A percentile compares a stretch with the other conserved stretches of the same genome.
phyloP scores from a whole-genome alignment of 257 asterid genomes.

The Fraxinus americana region DNA sequence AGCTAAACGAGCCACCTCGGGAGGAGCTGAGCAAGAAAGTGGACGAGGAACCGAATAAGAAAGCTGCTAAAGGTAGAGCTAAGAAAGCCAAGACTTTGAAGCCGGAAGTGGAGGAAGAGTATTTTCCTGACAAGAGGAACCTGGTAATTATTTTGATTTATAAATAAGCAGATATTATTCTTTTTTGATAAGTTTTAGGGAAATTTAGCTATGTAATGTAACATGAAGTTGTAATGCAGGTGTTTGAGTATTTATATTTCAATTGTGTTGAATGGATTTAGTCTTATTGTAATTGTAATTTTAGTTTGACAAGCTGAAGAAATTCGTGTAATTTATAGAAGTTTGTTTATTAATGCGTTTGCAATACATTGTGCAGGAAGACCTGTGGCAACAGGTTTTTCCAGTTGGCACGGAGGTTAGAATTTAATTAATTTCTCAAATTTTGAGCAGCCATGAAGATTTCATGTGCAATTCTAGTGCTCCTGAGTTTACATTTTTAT shows the following conservation, averaged over 20 bases:
- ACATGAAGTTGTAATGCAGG: neutral
- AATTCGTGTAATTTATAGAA: neutral
- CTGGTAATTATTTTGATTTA: constrained; percentile 42
- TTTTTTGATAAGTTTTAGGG: neutral
- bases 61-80: constrained; percentile 39
- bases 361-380: constrained; percentile 54
- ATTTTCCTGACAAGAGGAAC: constrained; percentile 70
- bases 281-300: neutral
- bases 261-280: neutral
- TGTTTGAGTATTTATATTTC: neutral
- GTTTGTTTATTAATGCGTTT: neutral
- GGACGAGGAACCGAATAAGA: constrained; percentile 39
- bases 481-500: neutral
- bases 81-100: constrained; percentile 53
- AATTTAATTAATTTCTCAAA: constrained; percentile 12
- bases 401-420: constrained; percentile 82
- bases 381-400: constrained; percentile 69
- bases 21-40: constrained; percentile 18
- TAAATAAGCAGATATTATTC: neutral
- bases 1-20: constrained; percentile 21
- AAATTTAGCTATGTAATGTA: neutral
- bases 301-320: neutral
- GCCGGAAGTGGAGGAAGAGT: constrained; percentile 59
- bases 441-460: neutral
- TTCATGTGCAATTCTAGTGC: neutral